Evolutionary conservation across 2,329 filamentous ascomycete species (phyloP).

Genomic region (Colletotrichum sp.): DNA sequence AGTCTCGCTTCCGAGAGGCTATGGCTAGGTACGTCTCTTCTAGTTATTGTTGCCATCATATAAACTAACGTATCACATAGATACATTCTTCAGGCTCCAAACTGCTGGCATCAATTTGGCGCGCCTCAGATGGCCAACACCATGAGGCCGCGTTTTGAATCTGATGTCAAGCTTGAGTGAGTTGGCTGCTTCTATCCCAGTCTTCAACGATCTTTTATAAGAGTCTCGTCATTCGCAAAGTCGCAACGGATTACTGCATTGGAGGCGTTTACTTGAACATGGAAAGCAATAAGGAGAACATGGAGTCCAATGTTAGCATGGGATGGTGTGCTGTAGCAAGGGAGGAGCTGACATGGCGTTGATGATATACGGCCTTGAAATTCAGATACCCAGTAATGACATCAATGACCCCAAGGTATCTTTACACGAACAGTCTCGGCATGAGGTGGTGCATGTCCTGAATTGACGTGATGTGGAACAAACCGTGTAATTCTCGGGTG

Average conservation of each 20-base stretch:
- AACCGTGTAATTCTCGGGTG: not conserved
- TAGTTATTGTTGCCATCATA: not conserved
- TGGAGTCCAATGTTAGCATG: not conserved
- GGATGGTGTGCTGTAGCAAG: not conserved
- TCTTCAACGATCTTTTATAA: not conserved
- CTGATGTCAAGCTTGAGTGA: conserved; percentile 7
- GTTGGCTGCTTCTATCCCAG: not conserved
- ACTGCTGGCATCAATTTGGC: conserved; percentile 76
- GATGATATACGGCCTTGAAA: conserved; percentile 14
- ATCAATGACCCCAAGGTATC: not conserved
- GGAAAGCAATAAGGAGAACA: not conserved
- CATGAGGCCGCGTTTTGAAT: conserved; percentile 22
- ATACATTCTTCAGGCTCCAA: conserved; percentile 77
- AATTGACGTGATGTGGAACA: not conserved
- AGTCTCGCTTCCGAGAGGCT: conserved; percentile 91
- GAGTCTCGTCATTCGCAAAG: not conserved
- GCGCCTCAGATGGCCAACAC: conserved; percentile 24
- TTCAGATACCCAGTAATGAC: conserved; percentile 16
- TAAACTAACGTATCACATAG: conserved; percentile 34
- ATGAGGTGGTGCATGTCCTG: not conserved
- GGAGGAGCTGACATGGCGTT: not conserved
- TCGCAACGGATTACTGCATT: not conserved
- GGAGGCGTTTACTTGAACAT: not conserved
- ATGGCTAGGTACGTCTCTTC: conserved; percentile 80
- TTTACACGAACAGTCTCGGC: not conserved